Base-by-base conservation (phyloP, 495 filamentous ascomycete genomes). In the Poronia punctata region DNA sequence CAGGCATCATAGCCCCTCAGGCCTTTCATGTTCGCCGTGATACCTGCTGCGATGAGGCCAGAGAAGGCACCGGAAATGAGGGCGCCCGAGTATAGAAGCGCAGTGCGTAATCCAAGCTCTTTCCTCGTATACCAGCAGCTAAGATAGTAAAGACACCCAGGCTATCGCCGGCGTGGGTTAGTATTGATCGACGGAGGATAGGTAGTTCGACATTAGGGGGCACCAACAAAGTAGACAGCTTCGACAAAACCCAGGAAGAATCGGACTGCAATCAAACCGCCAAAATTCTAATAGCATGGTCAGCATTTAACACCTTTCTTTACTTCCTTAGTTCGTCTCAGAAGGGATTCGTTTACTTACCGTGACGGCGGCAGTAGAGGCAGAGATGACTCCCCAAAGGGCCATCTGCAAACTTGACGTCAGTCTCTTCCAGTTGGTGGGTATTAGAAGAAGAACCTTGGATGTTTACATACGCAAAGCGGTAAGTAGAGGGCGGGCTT, bases 351-450 rank as follows among this genome's bases (percentile, higher is more conserved):
- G 17, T 11, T 24, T 16, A 23, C 36, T 23, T 24, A 46, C 43
- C 15, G 75, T 79, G 17, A 72, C 76, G 6, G 64, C 74, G 24
- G 78, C 78, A 2, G 81, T 82, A 0, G 65, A 63, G 0, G 75
- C 76, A 0, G 79, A 83, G 38, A 87, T 80, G n/a, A 78, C 60
- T n/a, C 81, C 81, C 83, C 83, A 87, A 3, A 80, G 42, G 15
- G 81, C 60, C 78, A 84, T 86, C 65, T 68, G 44, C 11, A 11
- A 14, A 44, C 20, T 5, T 4, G 10, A 5, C 7, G 16, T 48
- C 15, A 69, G 46, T 67, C 7, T 20, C 20, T 25, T 32, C 3
- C 6, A 14, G 21, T 16, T 14, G 25, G 11, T 12, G 21, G 5
- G 5, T 7, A 17, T 3, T 5, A n/a, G 11, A 14, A 5, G 11